These are phyloP conservation scores for Claviceps pusilla DNA, from an alignment of 2,329 filamentous ascomycete genomes.

Conservation along the genomic window DNA sequence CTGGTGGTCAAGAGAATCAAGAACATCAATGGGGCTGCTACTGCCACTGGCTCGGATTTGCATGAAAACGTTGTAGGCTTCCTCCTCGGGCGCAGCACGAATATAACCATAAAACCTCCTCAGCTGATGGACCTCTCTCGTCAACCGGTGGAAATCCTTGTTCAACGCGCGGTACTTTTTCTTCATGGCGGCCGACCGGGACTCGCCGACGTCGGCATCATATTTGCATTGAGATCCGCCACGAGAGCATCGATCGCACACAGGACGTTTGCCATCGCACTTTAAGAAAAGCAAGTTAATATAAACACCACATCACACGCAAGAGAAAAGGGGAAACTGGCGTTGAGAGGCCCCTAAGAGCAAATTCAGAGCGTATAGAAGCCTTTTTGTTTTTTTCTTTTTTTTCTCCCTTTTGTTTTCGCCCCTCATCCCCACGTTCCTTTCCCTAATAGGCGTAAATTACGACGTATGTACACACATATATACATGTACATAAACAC, in stretches of 20 bases:
- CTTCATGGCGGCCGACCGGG: constrained; percentile 3
- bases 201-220: constrained; percentile 5
- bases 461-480: neutral
- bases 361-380: neutral
- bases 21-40: constrained; percentile 2
- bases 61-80: constrained; percentile 1
- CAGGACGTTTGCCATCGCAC: constrained; percentile 4
- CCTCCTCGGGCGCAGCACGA: constrained; percentile 1
- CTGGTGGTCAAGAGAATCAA: neutral
- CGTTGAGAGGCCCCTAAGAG: neutral
- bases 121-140: neutral
- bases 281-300: neutral
- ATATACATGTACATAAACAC: neutral
- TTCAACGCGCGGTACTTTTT: constrained; percentile 2
- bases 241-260: constrained; percentile 3
- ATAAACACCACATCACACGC: neutral
- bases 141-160: neutral
- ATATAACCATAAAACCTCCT: constrained; percentile 2
- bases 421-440: neutral
- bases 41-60: constrained; percentile 1
- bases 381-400: too few relatives aligned
- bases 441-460: neutral
- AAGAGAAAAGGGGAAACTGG: neutral
- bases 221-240: constrained; percentile 1
- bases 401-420: too few relatives aligned